A percentile compares a stretch with the other conserved stretches of the same genome.
These are phyloP conservation scores for Pythium vanterpoolii DNA, from an alignment of 352 stramenopile genomes.

Conservation along the genomic window DNA sequence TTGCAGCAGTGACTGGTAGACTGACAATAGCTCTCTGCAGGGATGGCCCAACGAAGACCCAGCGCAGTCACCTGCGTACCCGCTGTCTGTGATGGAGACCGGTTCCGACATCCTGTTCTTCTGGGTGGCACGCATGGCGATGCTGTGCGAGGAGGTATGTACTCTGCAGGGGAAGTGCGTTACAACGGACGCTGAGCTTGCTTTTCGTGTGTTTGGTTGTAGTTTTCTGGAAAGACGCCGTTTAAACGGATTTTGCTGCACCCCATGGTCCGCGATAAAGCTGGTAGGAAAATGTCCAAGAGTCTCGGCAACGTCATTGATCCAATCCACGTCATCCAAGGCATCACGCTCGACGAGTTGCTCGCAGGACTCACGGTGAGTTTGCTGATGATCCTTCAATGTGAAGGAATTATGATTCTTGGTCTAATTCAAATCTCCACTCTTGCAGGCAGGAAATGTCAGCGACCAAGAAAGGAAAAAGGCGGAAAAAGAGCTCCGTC, in stretches of 20 bases:
- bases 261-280: constrained; percentile 97
- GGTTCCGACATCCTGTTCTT: constrained; percentile 99
- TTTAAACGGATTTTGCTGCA: constrained; percentile 98
- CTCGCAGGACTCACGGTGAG: constrained; percentile 94
- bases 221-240: constrained; percentile 93
- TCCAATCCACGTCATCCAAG: constrained; percentile 96
- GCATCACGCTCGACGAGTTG: constrained; percentile 93
- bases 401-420: not conserved
- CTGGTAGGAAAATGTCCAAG: constrained; percentile 99
- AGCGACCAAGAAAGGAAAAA: constrained; percentile 95
- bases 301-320: constrained; percentile 99
- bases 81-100: constrained; percentile 97
- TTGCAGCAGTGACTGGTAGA: not conserved
- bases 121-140: constrained; percentile 98
- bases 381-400: constrained; percentile 72
- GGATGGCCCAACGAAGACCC: constrained; percentile 64
- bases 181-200: not conserved
- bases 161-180: not conserved
- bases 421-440: not conserved
- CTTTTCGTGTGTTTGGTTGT: not conserved
- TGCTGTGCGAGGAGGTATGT: constrained; percentile 90
- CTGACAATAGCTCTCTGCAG: not conserved
- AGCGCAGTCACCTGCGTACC: constrained; percentile 92
- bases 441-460: constrained; percentile 54
- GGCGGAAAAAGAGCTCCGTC: constrained; percentile 95